These are phyloP conservation scores for Tausonia pullulans DNA, from an alignment of 1,284 basidiomycete genomes.

Conservation along the genomic window DNA sequence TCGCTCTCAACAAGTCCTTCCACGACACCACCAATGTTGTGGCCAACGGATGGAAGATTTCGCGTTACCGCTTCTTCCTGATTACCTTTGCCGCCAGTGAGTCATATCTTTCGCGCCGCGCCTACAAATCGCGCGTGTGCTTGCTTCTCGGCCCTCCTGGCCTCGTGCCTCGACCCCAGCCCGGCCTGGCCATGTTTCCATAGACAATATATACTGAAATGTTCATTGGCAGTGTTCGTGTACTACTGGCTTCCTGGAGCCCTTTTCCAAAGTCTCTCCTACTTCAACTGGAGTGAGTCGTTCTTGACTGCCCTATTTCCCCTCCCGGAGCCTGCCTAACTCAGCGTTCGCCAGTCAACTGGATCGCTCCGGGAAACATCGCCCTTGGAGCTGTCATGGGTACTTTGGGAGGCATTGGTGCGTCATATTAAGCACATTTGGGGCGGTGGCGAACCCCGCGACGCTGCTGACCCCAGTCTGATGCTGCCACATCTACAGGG, in stretches of 20 bases:
- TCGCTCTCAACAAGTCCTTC: slow-evolving; percentile 38
- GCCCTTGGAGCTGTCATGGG: slow-evolving; percentile 33
- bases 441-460: too few species aligned
- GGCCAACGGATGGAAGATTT: slow-evolving; percentile 32
- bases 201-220: too few species aligned
- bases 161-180: too few species aligned
- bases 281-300: slow-evolving; percentile 56
- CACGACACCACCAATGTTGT: slow-evolving; percentile 30
- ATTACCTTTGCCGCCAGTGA: slow-evolving; percentile 23
- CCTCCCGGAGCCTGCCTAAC: background rate
- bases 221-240: slow-evolving; percentile 23
- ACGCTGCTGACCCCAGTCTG: slow-evolving; percentile 14
- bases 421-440: background rate
- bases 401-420: background rate
- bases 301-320: background rate
- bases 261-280: slow-evolving; percentile 48
- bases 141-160: too few species aligned
- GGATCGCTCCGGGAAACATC: slow-evolving; percentile 59
- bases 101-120: too few species aligned
- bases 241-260: slow-evolving; percentile 11
- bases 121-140: too few species aligned
- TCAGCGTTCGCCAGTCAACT: slow-evolving; percentile 46
- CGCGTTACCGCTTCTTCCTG: slow-evolving; percentile 32
- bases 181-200: too few species aligned
- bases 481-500: slow-evolving; percentile 26